These are phyloP conservation scores for Rhododendron kiyosumense DNA, from an alignment of 148 eudicot genomes.

Conservation along the genomic window DNA sequence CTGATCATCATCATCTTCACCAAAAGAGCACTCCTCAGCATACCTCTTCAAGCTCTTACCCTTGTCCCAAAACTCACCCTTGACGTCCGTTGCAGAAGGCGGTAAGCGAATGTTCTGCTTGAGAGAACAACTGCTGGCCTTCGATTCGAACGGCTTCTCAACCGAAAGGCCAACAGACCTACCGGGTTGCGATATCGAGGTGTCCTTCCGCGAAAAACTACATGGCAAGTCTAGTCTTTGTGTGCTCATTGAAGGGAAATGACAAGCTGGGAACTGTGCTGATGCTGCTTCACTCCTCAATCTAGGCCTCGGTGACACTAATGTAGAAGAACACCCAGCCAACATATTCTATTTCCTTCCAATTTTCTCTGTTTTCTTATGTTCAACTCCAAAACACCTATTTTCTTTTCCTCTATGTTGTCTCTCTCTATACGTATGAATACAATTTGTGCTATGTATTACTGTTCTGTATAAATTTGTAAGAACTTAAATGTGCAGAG, in stretches of 20 bases:
- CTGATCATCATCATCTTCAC: constrained; percentile 45
- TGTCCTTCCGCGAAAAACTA: constrained; percentile 57
- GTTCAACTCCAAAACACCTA: constrained; percentile 20
- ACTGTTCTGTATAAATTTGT: not conserved
- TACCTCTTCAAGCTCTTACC: constrained; percentile 69
- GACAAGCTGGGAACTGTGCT: constrained; percentile 69
- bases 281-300: constrained; percentile 62
- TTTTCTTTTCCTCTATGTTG: constrained; percentile 7
- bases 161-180: constrained; percentile 56
- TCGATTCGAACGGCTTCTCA: constrained; percentile 49
- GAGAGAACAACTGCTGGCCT: constrained; percentile 32
- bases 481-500: constrained; percentile 14
- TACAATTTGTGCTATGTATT: constrained; percentile 13
- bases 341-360: constrained; percentile 66
- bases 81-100: constrained; percentile 45
- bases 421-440: constrained; percentile 20
- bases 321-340: constrained; percentile 92
- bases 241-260: constrained; percentile 93
- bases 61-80: constrained; percentile 55
- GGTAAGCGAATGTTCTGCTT: constrained; percentile 55
- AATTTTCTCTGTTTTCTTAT: constrained; percentile 12
- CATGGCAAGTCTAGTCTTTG: constrained; percentile 87
- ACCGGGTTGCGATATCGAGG: constrained; percentile 39
- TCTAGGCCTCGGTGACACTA: constrained; percentile 88
- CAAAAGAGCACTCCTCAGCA: constrained; percentile 35